Percentiles rank a stretch among this genome's conserved stretches.
phyloP scores from a whole-genome alignment of 371 early-diverging fungal species.

The Mucor lusitanicus region DNA sequence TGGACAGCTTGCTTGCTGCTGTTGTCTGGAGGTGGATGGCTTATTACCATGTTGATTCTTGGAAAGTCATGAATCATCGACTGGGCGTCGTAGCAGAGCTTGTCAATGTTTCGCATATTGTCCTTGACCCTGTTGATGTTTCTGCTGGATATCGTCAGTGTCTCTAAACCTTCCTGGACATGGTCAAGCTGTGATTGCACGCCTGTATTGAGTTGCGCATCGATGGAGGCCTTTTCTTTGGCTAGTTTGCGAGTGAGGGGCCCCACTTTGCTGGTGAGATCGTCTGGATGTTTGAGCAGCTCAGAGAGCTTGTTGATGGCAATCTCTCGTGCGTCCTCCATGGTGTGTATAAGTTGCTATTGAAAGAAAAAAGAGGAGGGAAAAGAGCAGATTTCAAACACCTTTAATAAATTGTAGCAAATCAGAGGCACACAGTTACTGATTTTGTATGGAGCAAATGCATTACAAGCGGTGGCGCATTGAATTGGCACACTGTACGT shows the following conservation, averaged over 20 bases:
- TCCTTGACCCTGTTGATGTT: constrained; percentile 70
- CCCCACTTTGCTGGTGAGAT: constrained; percentile 83
- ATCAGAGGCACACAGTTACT: neutral
- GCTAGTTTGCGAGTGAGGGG: constrained; percentile 78
- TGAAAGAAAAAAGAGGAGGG: neutral
- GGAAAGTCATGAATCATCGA: constrained; percentile 86
- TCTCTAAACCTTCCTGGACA: constrained; percentile 85
- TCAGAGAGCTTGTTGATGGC: constrained; percentile 59
- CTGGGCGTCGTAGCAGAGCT: constrained; percentile 81
- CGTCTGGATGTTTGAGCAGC: constrained; percentile 89
- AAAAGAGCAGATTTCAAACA: neutral
- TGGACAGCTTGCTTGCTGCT: too few species aligned
- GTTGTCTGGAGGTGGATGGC: too few species aligned
- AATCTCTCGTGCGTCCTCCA: constrained; percentile 57
- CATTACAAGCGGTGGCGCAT: neutral
- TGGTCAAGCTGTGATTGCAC: constrained; percentile 93
- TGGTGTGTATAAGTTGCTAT: neutral
- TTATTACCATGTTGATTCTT: constrained; percentile 77
- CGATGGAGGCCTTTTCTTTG: constrained; percentile 90
- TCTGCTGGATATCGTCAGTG: constrained; percentile 64
- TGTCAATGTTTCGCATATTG: constrained; percentile 81
- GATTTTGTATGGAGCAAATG: neutral
- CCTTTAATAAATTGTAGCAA: neutral
- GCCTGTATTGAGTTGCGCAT: constrained; percentile 93
- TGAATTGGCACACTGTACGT: too few species aligned